Evolutionary conservation across 2,329 filamentous ascomycete species (phyloP), one percentile per base, ranked within the genome.

Genomic region (Pseudofabraea citricarpa): DNA sequence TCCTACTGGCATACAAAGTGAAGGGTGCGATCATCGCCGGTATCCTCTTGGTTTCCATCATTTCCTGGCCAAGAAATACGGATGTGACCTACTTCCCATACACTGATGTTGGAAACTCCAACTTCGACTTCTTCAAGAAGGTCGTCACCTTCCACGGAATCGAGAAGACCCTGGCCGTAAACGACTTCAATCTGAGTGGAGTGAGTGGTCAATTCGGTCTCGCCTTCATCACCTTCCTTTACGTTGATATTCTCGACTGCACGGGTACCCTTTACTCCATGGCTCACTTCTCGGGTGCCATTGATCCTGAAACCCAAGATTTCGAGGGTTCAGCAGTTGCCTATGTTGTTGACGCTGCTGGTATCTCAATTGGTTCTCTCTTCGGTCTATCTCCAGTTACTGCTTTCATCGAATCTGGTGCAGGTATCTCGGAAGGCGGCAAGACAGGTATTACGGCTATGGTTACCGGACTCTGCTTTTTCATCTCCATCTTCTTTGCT

Each of bases 231-330:
- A 93, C 88, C 5, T 93, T 94, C 68, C 73, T 93, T 24, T 93
- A 93, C 56, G 87, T 93, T 51, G 88, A 93, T 57, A 90, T 93
- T 49, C 77, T 93, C 36, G 88, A 93, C 63, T 83, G 81, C 54
- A 93, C 88, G 0, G 88, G 87, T 55, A 93, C 87, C 1, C 69
- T 93, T 49, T 93, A 93, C 67, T 85, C 85, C 16, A 93, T 94
- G 87, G 88, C 88, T 16, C 81, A 83, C 22, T 91, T 90, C 63
- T 81, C 82, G 50, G 80, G 85, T 35, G 77, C 85, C 43, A 82
- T 93, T 59, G 85, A 94, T 54, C 83, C 86, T 50, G 74, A 79
- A 40, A 91, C 87, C 1, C 84, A 90, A 59, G 88, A 93, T 59
- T 94, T 94, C 48, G 87, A 91, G 63, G 85, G 87, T 46, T 90